These are phyloP conservation scores for Arthrocladium fulminans DNA, from an alignment of 2,329 filamentous ascomycete genomes.

Conservation along the genomic window DNA sequence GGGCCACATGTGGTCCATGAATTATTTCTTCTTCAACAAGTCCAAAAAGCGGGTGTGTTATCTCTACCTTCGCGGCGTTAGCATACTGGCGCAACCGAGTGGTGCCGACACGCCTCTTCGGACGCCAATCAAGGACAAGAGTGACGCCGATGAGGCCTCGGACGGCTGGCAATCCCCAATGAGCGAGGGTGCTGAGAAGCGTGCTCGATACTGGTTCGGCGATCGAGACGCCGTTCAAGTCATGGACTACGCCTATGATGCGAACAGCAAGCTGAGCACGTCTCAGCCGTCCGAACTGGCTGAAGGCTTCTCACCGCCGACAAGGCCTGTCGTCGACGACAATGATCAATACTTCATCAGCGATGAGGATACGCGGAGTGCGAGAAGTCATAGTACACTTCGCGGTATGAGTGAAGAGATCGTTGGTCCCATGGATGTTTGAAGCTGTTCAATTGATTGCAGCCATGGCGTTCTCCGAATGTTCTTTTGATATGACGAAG, in stretches of 20 bases:
- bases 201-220: constrained; percentile 81
- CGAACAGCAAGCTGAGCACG: constrained; percentile 18
- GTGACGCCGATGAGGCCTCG: constrained; percentile 35
- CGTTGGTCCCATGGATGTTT: constrained; percentile 46
- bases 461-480: background rate
- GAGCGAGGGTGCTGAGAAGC: constrained; percentile 59
- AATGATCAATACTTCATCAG: constrained; percentile 37
- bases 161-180: constrained; percentile 41
- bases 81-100: constrained; percentile 59
- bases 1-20: constrained; percentile 85
- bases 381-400: constrained; percentile 36
- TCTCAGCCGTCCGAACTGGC: constrained; percentile 15
- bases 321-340: constrained; percentile 30
- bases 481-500: background rate
- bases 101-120: constrained; percentile 42
- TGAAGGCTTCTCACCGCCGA: constrained; percentile 18
- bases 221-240: constrained; percentile 44
- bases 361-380: constrained; percentile 34
- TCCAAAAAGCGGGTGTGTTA: constrained; percentile 86
- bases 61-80: constrained; percentile 79
- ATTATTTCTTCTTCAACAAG: constrained; percentile 98
- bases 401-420: constrained; percentile 47
- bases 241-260: constrained; percentile 24
- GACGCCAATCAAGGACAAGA: constrained; percentile 37
- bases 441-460: constrained; percentile 7